Conservation (phyloP, 2,329 filamentous ascomycete genomes). For the Xylariales sp. region DNA sequence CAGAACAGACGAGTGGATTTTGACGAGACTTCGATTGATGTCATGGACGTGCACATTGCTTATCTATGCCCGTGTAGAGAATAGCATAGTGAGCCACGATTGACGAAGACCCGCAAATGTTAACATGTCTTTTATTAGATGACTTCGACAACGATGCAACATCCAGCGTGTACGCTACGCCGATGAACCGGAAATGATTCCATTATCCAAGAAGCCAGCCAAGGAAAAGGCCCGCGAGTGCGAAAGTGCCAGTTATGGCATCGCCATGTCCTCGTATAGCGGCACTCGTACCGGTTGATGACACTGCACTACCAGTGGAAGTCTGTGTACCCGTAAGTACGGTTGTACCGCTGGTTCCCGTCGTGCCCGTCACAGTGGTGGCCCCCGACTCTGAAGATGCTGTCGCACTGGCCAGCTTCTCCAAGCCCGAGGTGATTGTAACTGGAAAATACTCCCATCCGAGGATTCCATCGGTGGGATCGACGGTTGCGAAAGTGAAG, state of each 20-base stretch:
- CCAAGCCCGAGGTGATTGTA: conserved; percentile 7
- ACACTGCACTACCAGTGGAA: background rate
- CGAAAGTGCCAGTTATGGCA: conserved; percentile 1
- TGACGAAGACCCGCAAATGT: too few species aligned
- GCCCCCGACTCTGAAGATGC: background rate
- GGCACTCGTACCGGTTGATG: background rate
- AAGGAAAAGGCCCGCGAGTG: background rate
- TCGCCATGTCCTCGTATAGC: background rate
- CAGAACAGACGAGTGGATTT: too few species aligned
- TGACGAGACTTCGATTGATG: too few species aligned
- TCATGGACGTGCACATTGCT: too few species aligned
- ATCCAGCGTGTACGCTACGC: too few species aligned
- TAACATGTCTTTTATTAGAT: too few species aligned
- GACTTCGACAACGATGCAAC: too few species aligned
- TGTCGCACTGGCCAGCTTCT: conserved; percentile 4
- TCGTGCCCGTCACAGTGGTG: background rate
- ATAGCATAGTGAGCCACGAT: too few species aligned
- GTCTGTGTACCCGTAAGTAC: background rate
- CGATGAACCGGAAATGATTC: too few species aligned
- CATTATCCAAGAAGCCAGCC: conserved; percentile 3
- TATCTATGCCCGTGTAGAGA: too few species aligned
- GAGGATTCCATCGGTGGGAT: background rate
- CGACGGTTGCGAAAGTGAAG: background rate
- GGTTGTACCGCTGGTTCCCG: background rate
- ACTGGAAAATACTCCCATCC: conserved; percentile 5